Conservation (phyloP, 2,329 filamentous ascomycete species). For the Elsinoe fawcettii region DNA sequence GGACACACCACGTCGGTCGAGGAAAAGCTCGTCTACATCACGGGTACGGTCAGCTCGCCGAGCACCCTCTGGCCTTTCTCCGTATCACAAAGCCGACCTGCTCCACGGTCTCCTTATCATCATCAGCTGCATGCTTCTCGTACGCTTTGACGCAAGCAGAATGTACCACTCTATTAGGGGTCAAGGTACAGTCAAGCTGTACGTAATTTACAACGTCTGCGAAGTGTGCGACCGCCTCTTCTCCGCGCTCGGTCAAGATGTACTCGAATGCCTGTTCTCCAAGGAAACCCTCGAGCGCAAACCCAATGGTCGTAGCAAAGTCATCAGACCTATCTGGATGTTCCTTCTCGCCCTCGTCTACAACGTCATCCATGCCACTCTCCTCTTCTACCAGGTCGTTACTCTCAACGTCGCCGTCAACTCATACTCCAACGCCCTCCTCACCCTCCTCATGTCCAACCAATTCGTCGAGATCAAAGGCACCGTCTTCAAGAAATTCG, state of each 20-base stretch:
- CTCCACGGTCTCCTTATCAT: constrained; percentile 85
- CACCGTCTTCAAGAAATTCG: constrained; percentile 96
- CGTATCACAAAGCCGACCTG: constrained; percentile 90
- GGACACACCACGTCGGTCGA: constrained; percentile 15
- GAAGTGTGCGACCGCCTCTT: constrained; percentile 87
- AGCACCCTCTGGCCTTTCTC: constrained; percentile 72
- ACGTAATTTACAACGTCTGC: constrained; percentile 97
- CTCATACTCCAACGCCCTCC: constrained; percentile 90
- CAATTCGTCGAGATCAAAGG: constrained; percentile 99
- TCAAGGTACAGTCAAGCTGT: constrained; percentile 94
- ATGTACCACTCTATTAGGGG: constrained; percentile 98
- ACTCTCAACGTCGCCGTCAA: constrained; percentile 97
- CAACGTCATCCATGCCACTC: constrained; percentile 77
- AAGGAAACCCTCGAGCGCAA: constrained; percentile 85
- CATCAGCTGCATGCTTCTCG: constrained; percentile 73
- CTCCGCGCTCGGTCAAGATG: constrained; percentile 87
- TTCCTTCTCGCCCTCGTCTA: constrained; percentile 81
- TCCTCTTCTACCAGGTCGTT: constrained; percentile 94
- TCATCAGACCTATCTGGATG: constrained; percentile 82
- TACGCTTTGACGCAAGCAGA: constrained; percentile 86
- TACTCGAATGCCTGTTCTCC: constrained; percentile 91
- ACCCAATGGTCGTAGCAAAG: constrained; percentile 79
- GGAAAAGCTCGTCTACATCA: constrained; percentile 43
- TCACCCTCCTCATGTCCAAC: constrained; percentile 89
- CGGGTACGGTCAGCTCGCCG: constrained; percentile 63